These are phyloP conservation scores for Arabis hirsuta DNA, from an alignment of 345 rosid genomes.

Conservation along the genomic window DNA sequence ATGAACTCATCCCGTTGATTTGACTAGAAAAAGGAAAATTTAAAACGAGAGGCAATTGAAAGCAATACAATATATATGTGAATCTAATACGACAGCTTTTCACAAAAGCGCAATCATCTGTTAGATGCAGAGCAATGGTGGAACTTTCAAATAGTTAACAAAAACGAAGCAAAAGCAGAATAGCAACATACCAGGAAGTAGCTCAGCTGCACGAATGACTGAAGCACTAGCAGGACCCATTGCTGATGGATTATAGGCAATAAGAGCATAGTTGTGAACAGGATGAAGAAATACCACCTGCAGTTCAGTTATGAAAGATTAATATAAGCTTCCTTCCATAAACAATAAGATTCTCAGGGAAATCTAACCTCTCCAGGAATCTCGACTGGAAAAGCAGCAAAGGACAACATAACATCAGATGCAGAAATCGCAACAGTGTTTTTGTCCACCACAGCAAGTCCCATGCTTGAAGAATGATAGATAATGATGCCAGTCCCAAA, in stretches of 20 bases:
- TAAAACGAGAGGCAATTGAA: constrained; percentile 5
- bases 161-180: constrained; percentile 2
- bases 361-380: constrained; percentile 90
- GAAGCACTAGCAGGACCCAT: constrained; percentile 74
- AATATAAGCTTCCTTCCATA: constrained; percentile 30
- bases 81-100: constrained; percentile 1
- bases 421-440: constrained; percentile 83
- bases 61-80: constrained; percentile 10
- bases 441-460: constrained; percentile 92
- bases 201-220: constrained; percentile 79
- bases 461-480: constrained; percentile 84
- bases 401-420: constrained; percentile 92
- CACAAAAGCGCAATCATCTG: constrained; percentile 9
- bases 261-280: constrained; percentile 90
- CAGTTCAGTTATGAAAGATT: constrained; percentile 36
- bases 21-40: not conserved
- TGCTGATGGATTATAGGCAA: constrained; percentile 87
- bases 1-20: not conserved
- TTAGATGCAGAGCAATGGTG: constrained; percentile 10
- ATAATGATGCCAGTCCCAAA: constrained; percentile 92
- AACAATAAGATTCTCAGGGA: constrained; percentile 5
- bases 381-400: constrained; percentile 96
- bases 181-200: constrained; percentile 74
- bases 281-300: constrained; percentile 99
- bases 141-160: constrained; percentile 15